Conservation (phyloP, 768 basidiomycete species). For the Sistotremastrum niveocremeum region DNA sequence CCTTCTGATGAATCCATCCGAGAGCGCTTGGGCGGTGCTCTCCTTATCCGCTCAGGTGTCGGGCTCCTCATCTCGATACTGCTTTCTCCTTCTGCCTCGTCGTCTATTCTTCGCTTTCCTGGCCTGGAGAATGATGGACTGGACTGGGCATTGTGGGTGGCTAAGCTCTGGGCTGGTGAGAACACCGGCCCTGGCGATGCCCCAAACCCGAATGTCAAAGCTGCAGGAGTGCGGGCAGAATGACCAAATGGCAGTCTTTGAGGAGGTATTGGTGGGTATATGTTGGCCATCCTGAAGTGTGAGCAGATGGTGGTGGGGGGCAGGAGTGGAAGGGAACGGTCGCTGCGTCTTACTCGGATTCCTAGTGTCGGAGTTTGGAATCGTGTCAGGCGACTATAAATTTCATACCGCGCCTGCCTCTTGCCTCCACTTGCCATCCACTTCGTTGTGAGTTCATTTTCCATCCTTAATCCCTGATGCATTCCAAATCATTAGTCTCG, state of each 20-base stretch:
- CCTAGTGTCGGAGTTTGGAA: neutral
- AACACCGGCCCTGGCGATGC: slow-evolving; percentile 10
- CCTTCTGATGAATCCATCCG: slow-evolving; percentile 20
- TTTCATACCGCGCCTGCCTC: neutral
- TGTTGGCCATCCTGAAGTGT: slow-evolving; percentile 1
- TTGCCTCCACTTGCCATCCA: slow-evolving; percentile 5
- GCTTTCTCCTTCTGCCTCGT: slow-evolving; percentile 49
- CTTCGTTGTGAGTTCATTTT: slow-evolving; percentile 20
- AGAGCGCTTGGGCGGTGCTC: slow-evolving; percentile 54
- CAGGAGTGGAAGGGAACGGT: neutral
- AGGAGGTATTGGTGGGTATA: slow-evolving; percentile 4
- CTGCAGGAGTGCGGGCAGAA: too few species aligned
- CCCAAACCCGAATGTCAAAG: too few species aligned
- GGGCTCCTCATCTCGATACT: slow-evolving; percentile 57
- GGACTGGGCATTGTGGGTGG: slow-evolving; percentile 37
- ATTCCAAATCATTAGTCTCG: slow-evolving; percentile 19
- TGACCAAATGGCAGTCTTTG: neutral
- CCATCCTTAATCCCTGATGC: slow-evolving; percentile 6
- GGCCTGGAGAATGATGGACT: slow-evolving; percentile 40
- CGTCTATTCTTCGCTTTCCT: slow-evolving; percentile 54
- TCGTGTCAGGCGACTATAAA: neutral
- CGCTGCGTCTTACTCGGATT: neutral
- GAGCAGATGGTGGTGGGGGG: neutral
- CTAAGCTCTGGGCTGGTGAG: slow-evolving; percentile 59
- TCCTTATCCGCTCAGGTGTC: slow-evolving; percentile 66